These are phyloP conservation scores for Aphanomyces astaci DNA, from an alignment of 352 stramenopile genomes.

Conservation along the genomic window DNA sequence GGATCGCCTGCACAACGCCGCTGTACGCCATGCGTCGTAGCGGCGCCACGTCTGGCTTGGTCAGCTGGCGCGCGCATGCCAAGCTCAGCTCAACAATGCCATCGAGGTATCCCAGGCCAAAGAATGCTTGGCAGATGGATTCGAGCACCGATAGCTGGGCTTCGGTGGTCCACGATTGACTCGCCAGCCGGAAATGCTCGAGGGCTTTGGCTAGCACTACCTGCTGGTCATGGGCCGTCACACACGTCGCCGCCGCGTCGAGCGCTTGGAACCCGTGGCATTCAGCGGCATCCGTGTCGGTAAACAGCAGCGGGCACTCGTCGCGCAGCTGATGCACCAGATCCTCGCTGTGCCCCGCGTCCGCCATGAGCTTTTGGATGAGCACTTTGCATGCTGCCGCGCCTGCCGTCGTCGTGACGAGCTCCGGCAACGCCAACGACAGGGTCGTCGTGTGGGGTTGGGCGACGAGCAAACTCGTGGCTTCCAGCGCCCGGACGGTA, in stretches of 20 bases:
- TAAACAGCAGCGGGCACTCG: slow-evolving; percentile 79
- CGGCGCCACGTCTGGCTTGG: neutral
- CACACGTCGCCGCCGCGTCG: slow-evolving; percentile 66
- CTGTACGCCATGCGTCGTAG: slow-evolving; percentile 36
- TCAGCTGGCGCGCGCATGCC: slow-evolving; percentile 68
- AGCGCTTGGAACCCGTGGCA: slow-evolving; percentile 81
- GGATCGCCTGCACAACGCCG: slow-evolving; percentile 5
- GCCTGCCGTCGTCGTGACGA: slow-evolving; percentile 60
- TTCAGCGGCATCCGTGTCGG: slow-evolving; percentile 67
- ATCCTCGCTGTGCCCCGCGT: slow-evolving; percentile 50
- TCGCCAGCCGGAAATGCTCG: slow-evolving; percentile 69
- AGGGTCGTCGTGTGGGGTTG: slow-evolving; percentile 36
- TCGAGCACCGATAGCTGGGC: slow-evolving; percentile 70
- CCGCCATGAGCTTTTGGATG: slow-evolving; percentile 72
- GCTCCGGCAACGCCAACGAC: slow-evolving; percentile 61
- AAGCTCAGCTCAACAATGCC: slow-evolving; percentile 78
- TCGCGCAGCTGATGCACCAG: slow-evolving; percentile 75
- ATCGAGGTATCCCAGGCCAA: slow-evolving; percentile 71
- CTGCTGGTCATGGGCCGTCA: slow-evolving; percentile 46
- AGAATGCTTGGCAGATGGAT: slow-evolving; percentile 74
- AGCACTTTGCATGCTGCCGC: slow-evolving; percentile 54
- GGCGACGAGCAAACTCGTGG: slow-evolving; percentile 58
- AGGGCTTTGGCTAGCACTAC: slow-evolving; percentile 63
- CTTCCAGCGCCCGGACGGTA: slow-evolving; percentile 68
- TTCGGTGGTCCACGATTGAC: slow-evolving; percentile 79